Evolutionary conservation across 2,329 filamentous ascomycete species (phyloP).

Genomic region (Chaetomium globosum): DNA sequence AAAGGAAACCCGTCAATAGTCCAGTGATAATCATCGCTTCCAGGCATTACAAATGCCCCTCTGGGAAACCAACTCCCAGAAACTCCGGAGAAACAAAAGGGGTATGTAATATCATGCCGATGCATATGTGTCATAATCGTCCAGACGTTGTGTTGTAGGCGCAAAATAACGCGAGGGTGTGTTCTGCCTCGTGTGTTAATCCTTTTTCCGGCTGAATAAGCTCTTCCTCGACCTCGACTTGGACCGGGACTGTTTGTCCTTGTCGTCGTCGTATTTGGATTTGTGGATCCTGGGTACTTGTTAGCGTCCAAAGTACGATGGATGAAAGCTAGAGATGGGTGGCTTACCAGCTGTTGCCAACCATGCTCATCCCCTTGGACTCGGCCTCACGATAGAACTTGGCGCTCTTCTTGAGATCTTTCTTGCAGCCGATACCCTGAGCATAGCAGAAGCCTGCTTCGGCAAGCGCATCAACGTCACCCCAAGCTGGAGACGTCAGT

Average conservation of each 20-base stretch:
- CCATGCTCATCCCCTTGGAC: slow-evolving; percentile 93
- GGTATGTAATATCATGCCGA: slow-evolving; percentile 29
- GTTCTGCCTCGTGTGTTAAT: slow-evolving; percentile 23
- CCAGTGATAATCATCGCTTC: slow-evolving; percentile 8
- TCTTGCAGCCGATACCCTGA: slow-evolving; percentile 90
- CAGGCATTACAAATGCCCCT: neutral
- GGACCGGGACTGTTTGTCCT: slow-evolving; percentile 68
- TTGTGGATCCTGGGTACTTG: slow-evolving; percentile 80
- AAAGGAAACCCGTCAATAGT: neutral
- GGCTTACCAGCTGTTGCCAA: slow-evolving; percentile 94
- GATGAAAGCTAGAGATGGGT: neutral
- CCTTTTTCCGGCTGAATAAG: slow-evolving; percentile 61
- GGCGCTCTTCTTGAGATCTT: slow-evolving; percentile 92
- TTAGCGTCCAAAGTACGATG: neutral
- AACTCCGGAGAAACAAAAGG: slow-evolving; percentile 28
- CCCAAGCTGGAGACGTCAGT: slow-evolving; percentile 65
- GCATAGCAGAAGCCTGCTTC: slow-evolving; percentile 97
- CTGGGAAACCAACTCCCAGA: slow-evolving; percentile 14
- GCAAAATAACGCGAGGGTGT: neutral
- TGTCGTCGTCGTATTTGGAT: slow-evolving; percentile 80
- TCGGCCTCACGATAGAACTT: slow-evolving; percentile 89
- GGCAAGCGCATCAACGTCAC: slow-evolving; percentile 88
- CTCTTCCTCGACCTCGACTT: slow-evolving; percentile 71
- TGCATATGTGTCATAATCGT: slow-evolving; percentile 34
- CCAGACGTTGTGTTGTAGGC: slow-evolving; percentile 19